Evolutionary conservation across 2,329 filamentous ascomycete genomes (phyloP).

Genomic region (Blastomyces parvus): DNA sequence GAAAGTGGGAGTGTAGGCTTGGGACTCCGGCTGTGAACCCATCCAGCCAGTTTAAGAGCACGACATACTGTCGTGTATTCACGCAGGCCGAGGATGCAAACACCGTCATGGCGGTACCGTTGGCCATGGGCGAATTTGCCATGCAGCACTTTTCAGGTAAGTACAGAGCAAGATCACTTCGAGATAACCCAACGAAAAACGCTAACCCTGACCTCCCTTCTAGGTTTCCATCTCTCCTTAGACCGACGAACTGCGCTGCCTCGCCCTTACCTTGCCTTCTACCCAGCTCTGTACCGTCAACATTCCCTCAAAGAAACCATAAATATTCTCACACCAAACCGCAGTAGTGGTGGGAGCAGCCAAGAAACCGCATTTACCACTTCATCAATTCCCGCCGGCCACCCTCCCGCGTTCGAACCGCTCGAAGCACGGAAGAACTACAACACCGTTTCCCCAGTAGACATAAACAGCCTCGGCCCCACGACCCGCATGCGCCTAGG

Average conservation of each 20-base stretch:
- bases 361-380: not conserved
- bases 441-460: conserved; percentile 14
- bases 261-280: conserved; percentile 35
- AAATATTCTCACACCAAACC: conserved; percentile 19
- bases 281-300: conserved; percentile 31
- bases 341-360: not conserved
- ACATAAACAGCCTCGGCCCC: conserved; percentile 21
- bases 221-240: conserved; percentile 36
- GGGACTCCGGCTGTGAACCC: conserved; percentile 34
- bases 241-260: conserved; percentile 36
- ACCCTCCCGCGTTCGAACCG: conserved; percentile 16
- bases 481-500: conserved; percentile 32
- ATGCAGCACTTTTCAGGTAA: conserved; percentile 37
- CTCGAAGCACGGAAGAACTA: conserved; percentile 19
- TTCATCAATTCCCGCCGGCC: conserved; percentile 12
- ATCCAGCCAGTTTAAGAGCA: conserved; percentile 33
- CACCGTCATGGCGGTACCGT: conserved; percentile 23
- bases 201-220: not conserved
- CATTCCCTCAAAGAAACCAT: conserved; percentile 22
- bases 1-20: conserved; percentile 18
- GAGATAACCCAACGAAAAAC: not conserved
- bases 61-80: conserved; percentile 40
- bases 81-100: conserved; percentile 29
- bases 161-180: not conserved
- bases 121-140: conserved; percentile 27